These are phyloP conservation scores for Trichoderma simmonsii DNA, from an alignment of 2,329 filamentous ascomycete genomes.

Conservation along the genomic window DNA sequence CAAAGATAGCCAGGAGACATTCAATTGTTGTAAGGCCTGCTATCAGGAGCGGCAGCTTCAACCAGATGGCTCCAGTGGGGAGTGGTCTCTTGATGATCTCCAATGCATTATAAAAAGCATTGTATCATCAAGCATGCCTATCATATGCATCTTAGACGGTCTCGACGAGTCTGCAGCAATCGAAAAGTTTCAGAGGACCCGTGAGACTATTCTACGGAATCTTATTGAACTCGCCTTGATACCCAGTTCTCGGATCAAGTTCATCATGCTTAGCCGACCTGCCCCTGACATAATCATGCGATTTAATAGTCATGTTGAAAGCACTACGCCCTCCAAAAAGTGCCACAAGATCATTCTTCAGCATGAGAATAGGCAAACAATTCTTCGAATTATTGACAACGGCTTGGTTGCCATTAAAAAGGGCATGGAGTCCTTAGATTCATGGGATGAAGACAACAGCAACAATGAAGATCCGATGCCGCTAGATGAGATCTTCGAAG, in stretches of 20 bases:
- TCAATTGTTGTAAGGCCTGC: neutral
- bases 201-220: neutral
- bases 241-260: neutral
- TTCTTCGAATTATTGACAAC: neutral
- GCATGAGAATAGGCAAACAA: neutral
- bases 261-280: neutral
- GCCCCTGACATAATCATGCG: neutral
- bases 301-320: neutral
- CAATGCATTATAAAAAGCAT: neutral
- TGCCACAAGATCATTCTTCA: neutral
- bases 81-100: neutral
- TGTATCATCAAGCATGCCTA: neutral
- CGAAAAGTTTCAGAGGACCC: neutral
- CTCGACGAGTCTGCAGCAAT: neutral
- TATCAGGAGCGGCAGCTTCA: neutral
- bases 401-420: neutral
- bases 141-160: neutral
- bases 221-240: neutral
- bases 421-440: neutral
- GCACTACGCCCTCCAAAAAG: neutral
- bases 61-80: neutral
- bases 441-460: neutral
- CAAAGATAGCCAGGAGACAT: neutral
- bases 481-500: neutral
- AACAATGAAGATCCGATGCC: neutral